Percentiles rank a stretch among this genome's conserved stretches.
Conservation (phyloP, 2,329 filamentous ascomycete species). For the Aspergillus fructus region DNA sequence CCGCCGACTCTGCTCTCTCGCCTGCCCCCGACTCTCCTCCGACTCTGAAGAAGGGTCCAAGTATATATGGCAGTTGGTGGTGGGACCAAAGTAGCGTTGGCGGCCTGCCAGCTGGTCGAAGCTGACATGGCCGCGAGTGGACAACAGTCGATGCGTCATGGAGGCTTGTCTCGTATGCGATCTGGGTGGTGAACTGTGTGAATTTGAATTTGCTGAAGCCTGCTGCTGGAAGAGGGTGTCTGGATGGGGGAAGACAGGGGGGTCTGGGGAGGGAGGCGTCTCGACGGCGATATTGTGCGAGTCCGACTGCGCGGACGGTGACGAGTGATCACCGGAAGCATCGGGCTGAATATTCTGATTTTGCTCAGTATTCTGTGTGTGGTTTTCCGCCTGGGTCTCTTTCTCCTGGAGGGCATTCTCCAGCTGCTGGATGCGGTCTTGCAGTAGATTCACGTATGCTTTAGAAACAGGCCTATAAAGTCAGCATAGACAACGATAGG, state of each 20-base stretch:
- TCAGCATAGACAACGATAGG: neutral
- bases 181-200: no score
- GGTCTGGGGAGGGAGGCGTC: no score
- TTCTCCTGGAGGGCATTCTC: neutral
- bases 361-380: neutral
- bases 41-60: neutral
- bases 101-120: neutral
- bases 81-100: neutral
- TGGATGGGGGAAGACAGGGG: no score
- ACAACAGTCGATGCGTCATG: neutral
- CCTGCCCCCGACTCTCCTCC: neutral
- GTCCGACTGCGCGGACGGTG: no score
- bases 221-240: no score
- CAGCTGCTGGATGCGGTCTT: neutral
- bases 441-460: neutral
- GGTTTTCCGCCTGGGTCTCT: neutral
- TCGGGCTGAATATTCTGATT: neutral
- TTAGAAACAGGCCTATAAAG: neutral
- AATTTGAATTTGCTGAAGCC: no score
- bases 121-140: neutral
- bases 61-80: conserved; percentile 2
- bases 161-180: neutral
- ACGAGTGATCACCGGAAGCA: no score
- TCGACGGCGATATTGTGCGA: no score
- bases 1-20: neutral